phyloP scores from a whole-genome alignment of 2,329 filamentous ascomycete species.

The Neoscytalidium dimidiatum region DNA sequence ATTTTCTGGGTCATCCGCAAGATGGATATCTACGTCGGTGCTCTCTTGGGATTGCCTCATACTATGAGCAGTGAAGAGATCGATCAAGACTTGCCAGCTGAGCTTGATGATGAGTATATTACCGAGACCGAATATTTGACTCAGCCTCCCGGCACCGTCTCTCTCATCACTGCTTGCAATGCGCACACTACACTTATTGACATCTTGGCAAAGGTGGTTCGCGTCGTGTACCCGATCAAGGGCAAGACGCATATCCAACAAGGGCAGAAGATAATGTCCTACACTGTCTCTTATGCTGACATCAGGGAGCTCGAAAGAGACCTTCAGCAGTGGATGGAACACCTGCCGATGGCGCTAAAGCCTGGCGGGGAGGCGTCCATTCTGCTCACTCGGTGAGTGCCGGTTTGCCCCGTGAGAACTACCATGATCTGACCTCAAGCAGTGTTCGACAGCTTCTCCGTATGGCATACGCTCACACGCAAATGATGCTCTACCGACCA shows the following conservation, averaged over 20 bases:
- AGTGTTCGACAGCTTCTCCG: conserved; percentile 73
- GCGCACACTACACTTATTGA: conserved; percentile 60
- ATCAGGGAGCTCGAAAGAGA: conserved; percentile 67
- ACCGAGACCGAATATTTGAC: conserved; percentile 51
- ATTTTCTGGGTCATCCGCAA: conserved; percentile 54
- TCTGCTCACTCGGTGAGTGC: conserved; percentile 71
- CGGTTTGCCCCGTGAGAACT: no score
- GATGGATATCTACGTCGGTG: conserved; percentile 55
- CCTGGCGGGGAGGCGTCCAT: conserved; percentile 76
- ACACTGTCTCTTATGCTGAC: conserved; percentile 64
- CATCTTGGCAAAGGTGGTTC: conserved; percentile 63
- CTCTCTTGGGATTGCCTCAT: conserved; percentile 51
- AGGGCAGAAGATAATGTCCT: conserved; percentile 49
- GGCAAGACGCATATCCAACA: conserved; percentile 29
- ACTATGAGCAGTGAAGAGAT: conserved; percentile 53
- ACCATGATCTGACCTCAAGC: conserved; percentile 14
- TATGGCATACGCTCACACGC: conserved; percentile 80
- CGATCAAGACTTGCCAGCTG: conserved; percentile 49
- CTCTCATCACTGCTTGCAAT: conserved; percentile 62
- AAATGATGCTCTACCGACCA: conserved; percentile 79
- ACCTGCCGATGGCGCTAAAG: conserved; percentile 73
- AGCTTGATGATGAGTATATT: conserved; percentile 54
- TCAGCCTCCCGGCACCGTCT: conserved; percentile 57
- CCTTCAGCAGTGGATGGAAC: conserved; percentile 63
- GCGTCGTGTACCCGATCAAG: conserved; percentile 66